Conservation (phyloP, 805 yeast genomes). For the Yamadazyma sp. region DNA sequence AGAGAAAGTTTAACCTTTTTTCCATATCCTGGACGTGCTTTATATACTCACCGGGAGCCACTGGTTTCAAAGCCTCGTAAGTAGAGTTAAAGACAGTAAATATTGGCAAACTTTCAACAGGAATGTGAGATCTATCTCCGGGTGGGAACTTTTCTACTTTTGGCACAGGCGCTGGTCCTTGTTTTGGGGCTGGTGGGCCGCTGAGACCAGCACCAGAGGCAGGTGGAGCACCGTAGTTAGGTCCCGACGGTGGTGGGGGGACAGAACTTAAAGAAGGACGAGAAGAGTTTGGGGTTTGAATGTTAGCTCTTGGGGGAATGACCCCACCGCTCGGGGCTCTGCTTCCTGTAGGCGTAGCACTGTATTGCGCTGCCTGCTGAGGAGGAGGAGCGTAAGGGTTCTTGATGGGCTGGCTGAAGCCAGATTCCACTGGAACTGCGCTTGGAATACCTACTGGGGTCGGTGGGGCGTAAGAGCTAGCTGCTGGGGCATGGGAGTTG, state of each 20-base stretch:
- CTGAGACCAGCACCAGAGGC: constrained; percentile 3
- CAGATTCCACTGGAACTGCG: constrained; percentile 27
- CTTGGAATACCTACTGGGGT: constrained; percentile 31
- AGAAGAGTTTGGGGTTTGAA: constrained; percentile 16
- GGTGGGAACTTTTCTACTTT: constrained; percentile 41
- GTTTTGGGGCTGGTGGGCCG: constrained; percentile 15
- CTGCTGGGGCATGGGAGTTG: constrained; percentile 23
- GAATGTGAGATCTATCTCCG: constrained; percentile 70
- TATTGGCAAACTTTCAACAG: constrained; percentile 57
- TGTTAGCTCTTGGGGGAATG: constrained; percentile 13
- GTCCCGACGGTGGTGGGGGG: constrained; percentile 30
- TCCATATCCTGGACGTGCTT: constrained; percentile 80
- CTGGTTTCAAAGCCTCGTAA: constrained; percentile 63
- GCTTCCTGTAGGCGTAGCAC: constrained; percentile 5
- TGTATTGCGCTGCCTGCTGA: constrained; percentile 2
- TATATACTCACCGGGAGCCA: constrained; percentile 68
- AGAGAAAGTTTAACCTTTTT: constrained; percentile 73
- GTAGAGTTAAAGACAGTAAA: constrained; percentile 54
- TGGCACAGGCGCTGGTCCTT: constrained; percentile 20
- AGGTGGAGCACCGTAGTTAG: constrained; percentile 8
- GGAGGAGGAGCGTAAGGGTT: constrained; percentile 19
- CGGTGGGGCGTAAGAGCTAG: constrained; percentile 17
- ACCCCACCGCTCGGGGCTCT: constrained; percentile 17
- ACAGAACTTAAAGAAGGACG: constrained; percentile 10
- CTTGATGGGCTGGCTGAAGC: constrained; percentile 12